Percentiles rank a stretch among this genome's conserved stretches.
These are phyloP conservation scores for Annulohypoxylon nitens DNA, from an alignment of 495 filamentous ascomycete genomes.

Conservation along the genomic window DNA sequence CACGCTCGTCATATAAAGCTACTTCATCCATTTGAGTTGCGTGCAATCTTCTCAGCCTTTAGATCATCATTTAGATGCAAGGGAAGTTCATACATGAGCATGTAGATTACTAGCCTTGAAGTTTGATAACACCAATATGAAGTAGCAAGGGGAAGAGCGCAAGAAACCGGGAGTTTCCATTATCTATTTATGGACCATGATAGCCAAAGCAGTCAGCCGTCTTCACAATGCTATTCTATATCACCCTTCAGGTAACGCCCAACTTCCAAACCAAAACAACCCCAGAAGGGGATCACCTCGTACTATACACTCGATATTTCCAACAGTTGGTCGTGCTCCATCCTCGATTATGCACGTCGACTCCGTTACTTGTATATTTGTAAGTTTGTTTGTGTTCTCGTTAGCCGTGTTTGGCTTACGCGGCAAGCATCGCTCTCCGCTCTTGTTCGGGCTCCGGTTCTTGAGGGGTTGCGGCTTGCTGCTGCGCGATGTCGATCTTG, in stretches of 20 bases:
- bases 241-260: conserved; percentile 1
- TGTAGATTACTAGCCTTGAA: neutral
- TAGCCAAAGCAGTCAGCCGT: conserved; percentile 7
- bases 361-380: neutral
- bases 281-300: neutral
- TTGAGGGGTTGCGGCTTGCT: conserved; percentile 45
- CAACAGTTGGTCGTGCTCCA: neutral
- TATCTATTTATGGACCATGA: conserved; percentile 22
- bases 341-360: neutral
- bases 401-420: conserved; percentile 22
- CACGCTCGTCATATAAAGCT: too few relatives aligned
- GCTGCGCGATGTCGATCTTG: conserved; percentile 29
- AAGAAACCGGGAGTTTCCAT: neutral
- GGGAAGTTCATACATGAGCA: neutral
- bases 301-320: conserved; percentile 17
- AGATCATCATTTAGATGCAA: neutral
- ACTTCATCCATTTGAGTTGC: neutral
- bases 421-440: conserved; percentile 63
- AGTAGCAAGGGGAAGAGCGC: neutral
- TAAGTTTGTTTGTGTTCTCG: neutral
- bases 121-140: neutral
- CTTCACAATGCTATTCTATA: conserved; percentile 14
- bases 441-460: conserved; percentile 49
- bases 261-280: conserved; percentile 7
- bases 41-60: too few relatives aligned